These are phyloP conservation scores for Diutina ranongensis DNA, from an alignment of 1,139 yeast genomes.

Conservation along the genomic window DNA sequence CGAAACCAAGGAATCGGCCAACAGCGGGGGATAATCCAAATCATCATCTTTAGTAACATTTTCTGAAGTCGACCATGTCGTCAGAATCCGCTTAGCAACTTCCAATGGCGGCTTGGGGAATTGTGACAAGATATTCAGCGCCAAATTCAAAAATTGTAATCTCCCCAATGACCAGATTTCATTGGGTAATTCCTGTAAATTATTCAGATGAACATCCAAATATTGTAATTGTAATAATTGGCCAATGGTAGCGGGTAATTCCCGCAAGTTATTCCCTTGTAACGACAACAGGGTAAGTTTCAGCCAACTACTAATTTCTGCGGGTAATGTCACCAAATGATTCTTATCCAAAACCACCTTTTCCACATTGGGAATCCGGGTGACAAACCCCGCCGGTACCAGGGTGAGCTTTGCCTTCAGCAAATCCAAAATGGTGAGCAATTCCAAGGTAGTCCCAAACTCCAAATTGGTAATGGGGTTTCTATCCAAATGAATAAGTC, in stretches of 20 bases:
- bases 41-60: not conserved
- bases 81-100: constrained; percentile 24
- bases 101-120: constrained; percentile 48
- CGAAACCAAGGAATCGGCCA: constrained; percentile 41
- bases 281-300: constrained; percentile 58
- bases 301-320: constrained; percentile 48
- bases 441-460: constrained; percentile 43
- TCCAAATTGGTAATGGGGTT: constrained; percentile 71
- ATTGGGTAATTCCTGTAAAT: constrained; percentile 58
- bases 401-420: constrained; percentile 75
- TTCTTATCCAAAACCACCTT: constrained; percentile 71
- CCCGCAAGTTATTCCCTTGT: constrained; percentile 63
- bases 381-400: constrained; percentile 54
- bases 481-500: constrained; percentile 42
- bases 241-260: constrained; percentile 62
- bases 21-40: constrained; percentile 12
- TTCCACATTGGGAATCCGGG: constrained; percentile 56
- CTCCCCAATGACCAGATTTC: constrained; percentile 56
- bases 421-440: constrained; percentile 62
- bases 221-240: constrained; percentile 47
- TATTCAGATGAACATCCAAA: constrained; percentile 80
- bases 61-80: not conserved
- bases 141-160: constrained; percentile 53
- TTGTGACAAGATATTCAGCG: constrained; percentile 63
- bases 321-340: constrained; percentile 69